phyloP scores from a whole-genome alignment of 1,284 basidiomycete genomes.

The Agaricales sp. region DNA sequence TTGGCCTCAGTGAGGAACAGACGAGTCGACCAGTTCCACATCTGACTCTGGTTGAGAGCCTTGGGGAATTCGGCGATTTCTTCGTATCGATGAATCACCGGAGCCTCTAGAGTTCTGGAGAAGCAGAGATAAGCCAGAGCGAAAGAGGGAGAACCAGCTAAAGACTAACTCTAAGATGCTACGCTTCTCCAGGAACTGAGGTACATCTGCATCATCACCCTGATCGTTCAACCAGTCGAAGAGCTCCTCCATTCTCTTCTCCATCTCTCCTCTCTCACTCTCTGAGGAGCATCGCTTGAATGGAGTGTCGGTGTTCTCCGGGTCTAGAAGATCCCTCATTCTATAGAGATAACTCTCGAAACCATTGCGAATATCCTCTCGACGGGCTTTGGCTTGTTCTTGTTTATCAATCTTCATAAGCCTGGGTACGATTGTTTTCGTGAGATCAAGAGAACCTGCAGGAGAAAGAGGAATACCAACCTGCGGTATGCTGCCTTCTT shows the following conservation, averaged over 20 bases:
- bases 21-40: slow-evolving; percentile 73
- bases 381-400: slow-evolving; percentile 67
- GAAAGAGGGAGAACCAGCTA: neutral
- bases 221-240: slow-evolving; percentile 80
- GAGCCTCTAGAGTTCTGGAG: slow-evolving; percentile 65
- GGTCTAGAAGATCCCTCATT: slow-evolving; percentile 74
- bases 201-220: slow-evolving; percentile 77
- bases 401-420: slow-evolving; percentile 71
- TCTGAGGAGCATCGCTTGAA: slow-evolving; percentile 75
- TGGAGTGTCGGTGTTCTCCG: slow-evolving; percentile 51
- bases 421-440: slow-evolving; percentile 28
- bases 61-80: slow-evolving; percentile 74
- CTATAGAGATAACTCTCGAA: slow-evolving; percentile 92
- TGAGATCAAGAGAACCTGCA: neutral
- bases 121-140: slow-evolving; percentile 1
- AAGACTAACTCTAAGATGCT: slow-evolving; percentile 60
- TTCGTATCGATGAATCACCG: slow-evolving; percentile 77
- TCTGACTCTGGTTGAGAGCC: slow-evolving; percentile 68
- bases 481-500: slow-evolving; percentile 62
- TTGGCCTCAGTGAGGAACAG: slow-evolving; percentile 76
- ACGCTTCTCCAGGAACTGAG: slow-evolving; percentile 64
- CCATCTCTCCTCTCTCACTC: slow-evolving; percentile 59
- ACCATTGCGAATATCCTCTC: slow-evolving; percentile 86
- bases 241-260: slow-evolving; percentile 57
- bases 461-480: slow-evolving; percentile 35